phyloP scores from a whole-genome alignment of 768 basidiomycete genomes.

The Pleurotus sapidus region DNA sequence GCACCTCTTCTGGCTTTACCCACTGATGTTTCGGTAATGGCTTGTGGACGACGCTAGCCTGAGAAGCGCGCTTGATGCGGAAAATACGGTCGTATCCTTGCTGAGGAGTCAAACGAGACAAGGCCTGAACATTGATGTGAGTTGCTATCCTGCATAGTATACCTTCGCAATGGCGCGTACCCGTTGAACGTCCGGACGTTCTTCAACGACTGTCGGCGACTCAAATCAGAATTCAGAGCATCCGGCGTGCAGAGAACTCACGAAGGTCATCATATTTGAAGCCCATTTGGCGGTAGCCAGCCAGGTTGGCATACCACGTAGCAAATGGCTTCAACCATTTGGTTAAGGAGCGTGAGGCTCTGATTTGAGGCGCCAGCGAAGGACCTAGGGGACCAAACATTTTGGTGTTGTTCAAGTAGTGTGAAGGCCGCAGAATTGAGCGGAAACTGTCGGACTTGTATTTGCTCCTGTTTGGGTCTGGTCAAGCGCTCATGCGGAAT shows the following conservation, averaged over 20 bases:
- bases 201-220: conserved; percentile 61
- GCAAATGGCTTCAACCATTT: conserved; percentile 75
- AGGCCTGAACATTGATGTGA: conserved; percentile 52
- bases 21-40: conserved; percentile 81
- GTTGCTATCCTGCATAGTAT: neutral
- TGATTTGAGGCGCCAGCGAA: conserved; percentile 77
- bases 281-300: conserved; percentile 86
- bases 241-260: conserved; percentile 35
- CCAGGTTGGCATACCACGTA: conserved; percentile 73
- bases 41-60: conserved; percentile 75
- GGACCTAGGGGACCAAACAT: conserved; percentile 64
- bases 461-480: conserved; percentile 11
- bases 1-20: conserved; percentile 73
- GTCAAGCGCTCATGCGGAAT: neutral
- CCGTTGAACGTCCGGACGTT: conserved; percentile 74
- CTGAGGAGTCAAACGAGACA: conserved; percentile 73
- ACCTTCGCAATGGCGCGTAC: conserved; percentile 34
- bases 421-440: conserved; percentile 1
- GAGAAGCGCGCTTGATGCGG: conserved; percentile 84
- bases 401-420: conserved; percentile 20
- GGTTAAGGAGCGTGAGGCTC: conserved; percentile 64
- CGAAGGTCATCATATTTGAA: conserved; percentile 94
- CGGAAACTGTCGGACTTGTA: conserved; percentile 6
- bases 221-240: too few relatives aligned
- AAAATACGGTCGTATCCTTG: conserved; percentile 89